Evolutionary conservation across 352 stramenopile species (phyloP), one percentile per base, ranked within the genome.

Genomic region (Thalassiosira mediterranea): DNA sequence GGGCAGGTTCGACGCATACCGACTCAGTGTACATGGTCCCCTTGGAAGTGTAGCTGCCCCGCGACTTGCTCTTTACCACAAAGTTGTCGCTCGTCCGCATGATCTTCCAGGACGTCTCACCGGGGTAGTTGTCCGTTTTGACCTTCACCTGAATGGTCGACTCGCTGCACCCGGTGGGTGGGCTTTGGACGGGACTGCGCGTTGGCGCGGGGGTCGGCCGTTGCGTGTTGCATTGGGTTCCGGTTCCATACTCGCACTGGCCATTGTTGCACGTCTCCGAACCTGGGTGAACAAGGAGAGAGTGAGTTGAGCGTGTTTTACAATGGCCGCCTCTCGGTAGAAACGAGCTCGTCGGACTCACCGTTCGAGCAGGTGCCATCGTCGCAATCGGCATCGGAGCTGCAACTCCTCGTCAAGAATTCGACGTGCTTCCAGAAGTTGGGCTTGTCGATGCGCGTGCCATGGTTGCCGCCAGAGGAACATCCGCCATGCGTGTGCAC

Each of bases 401-500:
- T 54, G 53, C 56, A 65, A 54, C 19, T 10, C 1, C 28, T 37
- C 21, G 23, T 37, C 25, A 60, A 31, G 4, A 19, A 42, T 0
- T 60, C 29, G n/a, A 60, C 21, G 15, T 42, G 26, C 11, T 5
- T 31, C 0, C 3, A 8, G 10, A 60, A 60, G 4, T 15, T 32
- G 13, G 51, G 29, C 25, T 17, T 42, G 53, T 65, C 28, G 53
- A 65, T 65, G 32, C 32, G 25, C n/a, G 40, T 51, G 49, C 56
- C 56, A 32, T 10, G 23, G 23, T 65, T 65, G 19, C n/a, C 8
- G 5, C 32, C 40, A n/a, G 17, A 3, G 13, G 17, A 25, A 32
- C 56, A 65, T 37, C 32, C 56, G 3, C 56, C 56, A 48, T 51
- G 2, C 7, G 56, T 65, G 32, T 65, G 56, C 37, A 65, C 44